Evolutionary conservation across 148 eudicot genomes (phyloP), one percentile per base, ranked within the genome.

Genomic region (Rhododendron mucronatum): DNA sequence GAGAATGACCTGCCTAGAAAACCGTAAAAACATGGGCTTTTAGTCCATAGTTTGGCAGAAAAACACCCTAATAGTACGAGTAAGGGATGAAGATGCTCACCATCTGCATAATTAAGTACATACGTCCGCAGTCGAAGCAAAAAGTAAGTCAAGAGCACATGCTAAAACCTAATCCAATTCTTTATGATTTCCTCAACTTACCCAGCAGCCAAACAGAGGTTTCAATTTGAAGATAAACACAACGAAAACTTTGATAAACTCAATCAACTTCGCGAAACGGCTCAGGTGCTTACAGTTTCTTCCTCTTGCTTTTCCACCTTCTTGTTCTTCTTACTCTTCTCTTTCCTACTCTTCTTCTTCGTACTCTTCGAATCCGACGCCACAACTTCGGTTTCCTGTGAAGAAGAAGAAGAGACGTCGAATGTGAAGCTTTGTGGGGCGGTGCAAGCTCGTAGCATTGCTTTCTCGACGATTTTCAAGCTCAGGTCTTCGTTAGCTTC

Each of bases 401-500:
- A 84, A 55, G 69, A 1, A 65, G 69, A 74, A 11, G 73, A 59
- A 13, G 83, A 41, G 55, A 61, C 15, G 79, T 78, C 76, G 53
- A 78, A n/a, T n/a, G 71, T 41, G 13, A 57, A 44, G 76, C 18
- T 3, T 53, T 15, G 9, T 5, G 14, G 83, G 30, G 23, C 12
- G 21, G 79, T 84, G 69, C 90, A 87, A 13, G 89, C 89, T 30
- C 95, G 95, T 33, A 88, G 84, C 90, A 89, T 91, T 3, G 98
- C 90, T 79, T 93, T 97, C 74, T 93, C 89, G 18, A 97, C 94
- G 83, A 97, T 94, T 86, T 91, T 94, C 79, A 97, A 92, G 87
- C 96, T 94, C 87, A 95, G 88, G 87, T 97, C 99, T 75, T 95
- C 99, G 79, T 97, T 93, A 10, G 95, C 99, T 67, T 91, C 98